Conservation (phyloP, 1,284 basidiomycete genomes). For the Fomitopsis betulina region DNA sequence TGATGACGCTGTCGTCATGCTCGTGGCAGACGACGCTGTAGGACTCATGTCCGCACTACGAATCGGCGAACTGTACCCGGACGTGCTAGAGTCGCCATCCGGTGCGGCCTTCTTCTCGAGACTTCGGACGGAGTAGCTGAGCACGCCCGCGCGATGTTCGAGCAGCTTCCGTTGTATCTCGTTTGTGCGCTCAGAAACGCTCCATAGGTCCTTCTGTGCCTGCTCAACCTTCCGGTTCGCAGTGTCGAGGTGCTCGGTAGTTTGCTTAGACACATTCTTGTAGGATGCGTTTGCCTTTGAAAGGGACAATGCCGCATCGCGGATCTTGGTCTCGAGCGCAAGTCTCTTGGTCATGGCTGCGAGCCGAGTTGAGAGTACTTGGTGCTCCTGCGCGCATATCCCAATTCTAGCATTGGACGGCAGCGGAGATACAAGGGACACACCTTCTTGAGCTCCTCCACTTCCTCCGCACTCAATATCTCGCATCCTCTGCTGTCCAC, state of each 20-base stretch:
- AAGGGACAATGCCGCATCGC: constrained; percentile 71
- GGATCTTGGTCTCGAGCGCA: constrained; percentile 72
- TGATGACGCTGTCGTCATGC: constrained; percentile 36
- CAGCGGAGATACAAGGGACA: constrained; percentile 17
- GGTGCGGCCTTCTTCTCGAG: constrained; percentile 54
- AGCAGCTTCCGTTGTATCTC: constrained; percentile 60
- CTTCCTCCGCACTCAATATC: constrained; percentile 78
- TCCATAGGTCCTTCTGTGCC: constrained; percentile 67
- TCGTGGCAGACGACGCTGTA: constrained; percentile 41
- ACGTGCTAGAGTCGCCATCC: constrained; percentile 32
- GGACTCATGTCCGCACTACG: constrained; percentile 50
- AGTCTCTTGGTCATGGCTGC: constrained; percentile 66
- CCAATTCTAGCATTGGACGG: background rate
- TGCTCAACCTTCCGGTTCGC: constrained; percentile 63
- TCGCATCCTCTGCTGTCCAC: constrained; percentile 75
- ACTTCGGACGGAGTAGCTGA: constrained; percentile 63
- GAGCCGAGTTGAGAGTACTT: constrained; percentile 57
- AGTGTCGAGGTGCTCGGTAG: constrained; percentile 64
- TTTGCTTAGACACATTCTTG: constrained; percentile 58
- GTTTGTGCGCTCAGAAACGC: constrained; percentile 54
- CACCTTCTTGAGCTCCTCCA: constrained; percentile 90
- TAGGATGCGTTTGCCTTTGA: constrained; percentile 60
- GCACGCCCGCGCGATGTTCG: constrained; percentile 74
- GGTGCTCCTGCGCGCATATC: constrained; percentile 53
- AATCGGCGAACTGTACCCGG: constrained; percentile 49